Percentiles rank a stretch among this genome's conserved stretches.
phyloP scores from a whole-genome alignment of 192 early-diverging fungal genomes.

The Coemansia sp. region DNA sequence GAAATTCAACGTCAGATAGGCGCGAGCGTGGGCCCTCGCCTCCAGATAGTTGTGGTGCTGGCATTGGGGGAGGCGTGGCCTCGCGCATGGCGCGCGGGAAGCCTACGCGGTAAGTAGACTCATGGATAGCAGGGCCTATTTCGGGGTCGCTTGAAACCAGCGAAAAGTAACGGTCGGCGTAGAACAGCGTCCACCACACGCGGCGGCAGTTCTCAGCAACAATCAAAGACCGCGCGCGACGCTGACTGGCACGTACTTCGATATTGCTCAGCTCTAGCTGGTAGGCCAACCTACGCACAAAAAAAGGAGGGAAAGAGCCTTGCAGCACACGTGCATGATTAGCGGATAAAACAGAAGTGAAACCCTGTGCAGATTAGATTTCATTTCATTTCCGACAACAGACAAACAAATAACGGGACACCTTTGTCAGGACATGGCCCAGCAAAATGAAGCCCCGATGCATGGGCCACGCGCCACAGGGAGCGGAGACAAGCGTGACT shows the following conservation, averaged over 20 bases:
- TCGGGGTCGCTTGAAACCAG: constrained; percentile 44
- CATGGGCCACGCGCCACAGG: background rate
- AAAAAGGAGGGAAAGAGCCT: background rate
- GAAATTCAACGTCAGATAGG: constrained; percentile 30
- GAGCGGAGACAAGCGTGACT: background rate
- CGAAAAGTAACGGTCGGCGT: constrained; percentile 52
- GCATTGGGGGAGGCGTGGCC: constrained; percentile 39
- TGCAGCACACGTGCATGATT: background rate
- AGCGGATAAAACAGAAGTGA: background rate
- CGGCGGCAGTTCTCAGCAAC: constrained; percentile 55
- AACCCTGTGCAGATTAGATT: background rate
- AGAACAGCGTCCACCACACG: constrained; percentile 54
- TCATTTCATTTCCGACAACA: background rate
- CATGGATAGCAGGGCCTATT: constrained; percentile 46
- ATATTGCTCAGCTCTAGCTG: constrained; percentile 52
- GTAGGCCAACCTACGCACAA: constrained; percentile 37
- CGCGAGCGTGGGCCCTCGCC: background rate
- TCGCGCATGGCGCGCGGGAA: constrained; percentile 54
- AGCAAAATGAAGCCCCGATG: background rate
- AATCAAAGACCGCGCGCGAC: constrained; percentile 51
- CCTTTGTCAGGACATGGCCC: too few relatives aligned
- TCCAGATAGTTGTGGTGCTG: background rate
- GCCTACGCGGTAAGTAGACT: constrained; percentile 48
- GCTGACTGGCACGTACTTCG: constrained; percentile 51
- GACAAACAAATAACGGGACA: background rate